Evolutionary conservation across 2,329 filamentous ascomycete genomes (phyloP).

Genomic region (Westerdykella ornata): DNA sequence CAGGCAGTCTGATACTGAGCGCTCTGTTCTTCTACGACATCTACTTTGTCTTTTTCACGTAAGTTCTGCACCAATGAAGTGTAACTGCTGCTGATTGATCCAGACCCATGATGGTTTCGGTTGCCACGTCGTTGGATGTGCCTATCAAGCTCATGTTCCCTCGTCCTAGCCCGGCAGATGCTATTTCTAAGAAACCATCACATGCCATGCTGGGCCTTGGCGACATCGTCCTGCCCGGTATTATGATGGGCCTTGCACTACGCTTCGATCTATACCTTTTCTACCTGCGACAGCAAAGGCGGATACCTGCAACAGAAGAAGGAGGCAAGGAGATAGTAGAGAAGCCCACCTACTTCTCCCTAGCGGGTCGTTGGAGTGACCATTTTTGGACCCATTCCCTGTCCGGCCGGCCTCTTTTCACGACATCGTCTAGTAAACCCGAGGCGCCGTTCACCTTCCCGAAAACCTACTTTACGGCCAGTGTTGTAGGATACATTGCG

Average conservation of each 20-base stretch:
- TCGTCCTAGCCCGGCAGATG: slow-evolving; percentile 48
- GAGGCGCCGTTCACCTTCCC: slow-evolving; percentile 51
- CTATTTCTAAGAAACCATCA: slow-evolving; percentile 38
- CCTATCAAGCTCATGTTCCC: slow-evolving; percentile 89
- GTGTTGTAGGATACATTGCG: slow-evolving; percentile 66
- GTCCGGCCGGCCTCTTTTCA: slow-evolving; percentile 23
- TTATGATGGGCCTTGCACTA: slow-evolving; percentile 79
- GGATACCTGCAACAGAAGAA: slow-evolving; percentile 9
- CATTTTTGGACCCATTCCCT: slow-evolving; percentile 62
- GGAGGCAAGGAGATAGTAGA: slow-evolving; percentile 7
- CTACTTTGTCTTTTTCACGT: slow-evolving; percentile 82
- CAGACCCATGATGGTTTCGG: slow-evolving; percentile 74
- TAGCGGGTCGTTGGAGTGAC: slow-evolving; percentile 74
- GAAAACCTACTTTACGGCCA: slow-evolving; percentile 79
- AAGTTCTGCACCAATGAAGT: slow-evolving; percentile 28
- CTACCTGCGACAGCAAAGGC: slow-evolving; percentile 61
- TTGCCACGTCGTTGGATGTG: slow-evolving; percentile 82
- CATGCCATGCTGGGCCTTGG: slow-evolving; percentile 80
- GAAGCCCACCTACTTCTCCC: slow-evolving; percentile 40
- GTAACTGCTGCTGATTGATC: neutral
- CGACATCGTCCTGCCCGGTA: slow-evolving; percentile 89
- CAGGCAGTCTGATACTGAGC: slow-evolving; percentile 67
- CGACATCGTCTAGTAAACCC: slow-evolving; percentile 6
- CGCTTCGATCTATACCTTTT: slow-evolving; percentile 86
- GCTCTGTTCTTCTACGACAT: slow-evolving; percentile 94